A percentile compares a stretch with the other conserved stretches of the same genome.
Conservation (phyloP, 179 eudicot species). For the Actinidia arguta region DNA sequence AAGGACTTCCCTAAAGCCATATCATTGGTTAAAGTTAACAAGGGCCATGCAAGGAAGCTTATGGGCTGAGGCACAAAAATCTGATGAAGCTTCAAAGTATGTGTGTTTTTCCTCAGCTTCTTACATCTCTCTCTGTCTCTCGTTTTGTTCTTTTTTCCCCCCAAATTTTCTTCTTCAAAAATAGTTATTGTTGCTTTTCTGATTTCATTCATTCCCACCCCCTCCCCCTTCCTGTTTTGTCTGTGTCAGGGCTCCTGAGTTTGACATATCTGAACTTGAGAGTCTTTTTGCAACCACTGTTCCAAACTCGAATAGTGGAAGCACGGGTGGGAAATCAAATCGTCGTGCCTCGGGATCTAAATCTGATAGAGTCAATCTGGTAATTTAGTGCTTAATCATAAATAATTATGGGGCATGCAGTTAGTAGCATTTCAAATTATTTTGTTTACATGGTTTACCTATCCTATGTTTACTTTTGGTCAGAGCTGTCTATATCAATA, state of each 20-base stretch:
- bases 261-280: conserved; percentile 90
- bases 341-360: conserved; percentile 66
- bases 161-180: neutral
- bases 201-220: neutral
- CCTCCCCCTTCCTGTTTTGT: conserved; percentile 13
- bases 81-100: conserved; percentile 84
- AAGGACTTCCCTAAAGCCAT: conserved; percentile 73
- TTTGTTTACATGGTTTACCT: neutral
- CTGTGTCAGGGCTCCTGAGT: conserved; percentile 71
- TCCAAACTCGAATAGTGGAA: conserved; percentile 56
- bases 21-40: conserved; percentile 86
- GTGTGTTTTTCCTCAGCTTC: neutral
- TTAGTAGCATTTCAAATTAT: neutral
- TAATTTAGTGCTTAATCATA: conserved; percentile 29
- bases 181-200: neutral
- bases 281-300: conserved; percentile 74
- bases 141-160: neutral
- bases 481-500: neutral
- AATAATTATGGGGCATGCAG: neutral
- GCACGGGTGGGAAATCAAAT: conserved; percentile 49
- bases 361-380: conserved; percentile 84
- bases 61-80: conserved; percentile 91
- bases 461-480: neutral
- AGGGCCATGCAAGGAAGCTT: conserved; percentile 91
- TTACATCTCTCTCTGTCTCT: neutral